A percentile compares a stretch with the other conserved stretches of the same genome.
These are phyloP conservation scores for Plantago elongata DNA, from an alignment of 257 asterid species.

Conservation along the genomic window DNA sequence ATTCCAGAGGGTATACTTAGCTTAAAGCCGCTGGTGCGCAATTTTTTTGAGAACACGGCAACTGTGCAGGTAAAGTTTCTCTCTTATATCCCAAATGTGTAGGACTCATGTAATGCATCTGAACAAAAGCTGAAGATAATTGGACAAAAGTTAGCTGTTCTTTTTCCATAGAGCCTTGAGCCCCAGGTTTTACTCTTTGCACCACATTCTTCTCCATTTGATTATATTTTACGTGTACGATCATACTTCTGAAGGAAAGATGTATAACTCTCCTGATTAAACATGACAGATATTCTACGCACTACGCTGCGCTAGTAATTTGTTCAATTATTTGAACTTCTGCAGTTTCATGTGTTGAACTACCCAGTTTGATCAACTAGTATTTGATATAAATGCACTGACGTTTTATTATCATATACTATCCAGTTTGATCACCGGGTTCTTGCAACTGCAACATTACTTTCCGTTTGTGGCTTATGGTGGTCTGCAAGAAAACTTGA, in stretches of 20 bases:
- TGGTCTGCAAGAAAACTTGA: constrained; percentile 64
- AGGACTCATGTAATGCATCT: constrained; percentile 10
- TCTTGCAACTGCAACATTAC: constrained; percentile 83
- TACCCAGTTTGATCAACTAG: constrained; percentile 25
- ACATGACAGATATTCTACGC: too few relatives aligned
- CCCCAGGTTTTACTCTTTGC: too few relatives aligned
- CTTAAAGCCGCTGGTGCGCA: constrained; percentile 71
- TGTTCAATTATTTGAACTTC: too few relatives aligned
- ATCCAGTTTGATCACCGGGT: constrained; percentile 84
- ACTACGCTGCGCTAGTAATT: too few relatives aligned
- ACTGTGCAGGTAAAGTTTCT: constrained; percentile 71
- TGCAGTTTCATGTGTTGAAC: too few relatives aligned
- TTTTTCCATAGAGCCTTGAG: too few relatives aligned
- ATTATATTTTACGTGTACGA: too few relatives aligned
- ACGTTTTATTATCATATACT: constrained; percentile 10
- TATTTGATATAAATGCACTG: constrained; percentile 13
- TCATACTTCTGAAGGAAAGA: too few relatives aligned
- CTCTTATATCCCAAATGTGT: constrained; percentile 12
- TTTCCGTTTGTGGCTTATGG: constrained; percentile 72
- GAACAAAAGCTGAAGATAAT: background rate
- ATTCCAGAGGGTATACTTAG: constrained; percentile 71
- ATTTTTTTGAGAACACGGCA: constrained; percentile 86
- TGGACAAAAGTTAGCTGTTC: background rate
- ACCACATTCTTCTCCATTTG: too few relatives aligned
- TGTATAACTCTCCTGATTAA: too few relatives aligned